These are phyloP conservation scores for Ophiognomonia clavigignenti-juglandacearum DNA, from an alignment of 2,329 filamentous ascomycete species.

Conservation along the genomic window DNA sequence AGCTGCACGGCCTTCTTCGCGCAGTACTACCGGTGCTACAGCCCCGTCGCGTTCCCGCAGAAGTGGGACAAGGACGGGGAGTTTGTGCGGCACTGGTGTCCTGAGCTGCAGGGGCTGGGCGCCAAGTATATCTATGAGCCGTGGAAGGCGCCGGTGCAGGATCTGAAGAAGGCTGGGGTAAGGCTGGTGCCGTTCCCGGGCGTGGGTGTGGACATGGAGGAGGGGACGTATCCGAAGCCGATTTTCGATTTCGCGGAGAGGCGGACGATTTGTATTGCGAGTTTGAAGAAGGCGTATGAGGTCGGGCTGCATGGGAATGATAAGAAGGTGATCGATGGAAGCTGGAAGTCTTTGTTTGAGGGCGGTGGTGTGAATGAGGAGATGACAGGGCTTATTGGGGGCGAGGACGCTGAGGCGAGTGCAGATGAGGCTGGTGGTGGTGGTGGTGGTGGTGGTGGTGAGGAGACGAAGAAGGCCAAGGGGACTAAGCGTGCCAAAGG, in stretches of 20 bases:
- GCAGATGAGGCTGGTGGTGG: slow-evolving; percentile 26
- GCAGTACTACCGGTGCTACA: slow-evolving; percentile 68
- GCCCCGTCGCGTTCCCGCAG: slow-evolving; percentile 65
- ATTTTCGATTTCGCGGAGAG: slow-evolving; percentile 71
- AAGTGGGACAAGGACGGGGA: slow-evolving; percentile 69
- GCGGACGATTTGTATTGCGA: slow-evolving; percentile 57
- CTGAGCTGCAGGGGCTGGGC: slow-evolving; percentile 57
- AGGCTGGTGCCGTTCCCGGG: slow-evolving; percentile 44
- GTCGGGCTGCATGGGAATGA: slow-evolving; percentile 62
- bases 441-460: no score
- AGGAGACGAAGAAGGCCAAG: slow-evolving; percentile 7
- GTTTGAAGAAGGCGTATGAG: slow-evolving; percentile 66
- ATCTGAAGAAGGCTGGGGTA: slow-evolving; percentile 58
- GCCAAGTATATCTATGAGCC: slow-evolving; percentile 76
- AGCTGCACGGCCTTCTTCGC: slow-evolving; percentile 70
- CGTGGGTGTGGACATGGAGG: slow-evolving; percentile 30
- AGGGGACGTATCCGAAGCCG: slow-evolving; percentile 62
- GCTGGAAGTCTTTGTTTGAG: slow-evolving; percentile 44
- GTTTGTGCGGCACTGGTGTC: slow-evolving; percentile 61
- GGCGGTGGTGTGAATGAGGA: slow-evolving; percentile 31
- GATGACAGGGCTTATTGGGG: slow-evolving; percentile 31
- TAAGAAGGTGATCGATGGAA: slow-evolving; percentile 56
- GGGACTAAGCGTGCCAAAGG: slow-evolving; percentile 22
- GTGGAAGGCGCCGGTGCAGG: slow-evolving; percentile 64
- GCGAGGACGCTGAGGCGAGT: slow-evolving; percentile 28